These are phyloP conservation scores for Komagataella populi DNA, from an alignment of 805 yeast genomes.

Conservation along the genomic window DNA sequence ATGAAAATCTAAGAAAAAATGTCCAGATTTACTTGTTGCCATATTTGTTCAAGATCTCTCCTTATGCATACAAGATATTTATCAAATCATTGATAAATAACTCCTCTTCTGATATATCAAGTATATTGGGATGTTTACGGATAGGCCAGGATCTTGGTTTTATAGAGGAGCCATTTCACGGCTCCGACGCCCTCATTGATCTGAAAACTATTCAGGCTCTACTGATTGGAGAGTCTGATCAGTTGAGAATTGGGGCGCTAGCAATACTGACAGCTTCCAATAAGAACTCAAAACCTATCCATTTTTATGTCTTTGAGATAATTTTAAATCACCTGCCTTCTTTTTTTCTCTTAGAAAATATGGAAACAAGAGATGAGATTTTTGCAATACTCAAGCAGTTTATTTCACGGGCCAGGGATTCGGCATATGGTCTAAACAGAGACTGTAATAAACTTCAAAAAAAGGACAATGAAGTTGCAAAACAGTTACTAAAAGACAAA, in stretches of 20 bases:
- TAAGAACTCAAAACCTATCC: conserved; percentile 46
- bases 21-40: conserved; percentile 52
- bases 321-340: conserved; percentile 30
- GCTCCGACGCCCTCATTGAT: conserved; percentile 13
- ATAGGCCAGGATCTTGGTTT: conserved; percentile 52
- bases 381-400: conserved; percentile 49
- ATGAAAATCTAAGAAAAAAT: conserved; percentile 24
- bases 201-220: conserved; percentile 22
- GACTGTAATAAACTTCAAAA: conserved; percentile 29
- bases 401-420: conserved; percentile 52
- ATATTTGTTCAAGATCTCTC: conserved; percentile 39
- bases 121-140: conserved; percentile 40
- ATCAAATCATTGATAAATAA: conserved; percentile 16
- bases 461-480: conserved; percentile 21
- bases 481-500: conserved; percentile 16
- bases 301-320: conserved; percentile 25
- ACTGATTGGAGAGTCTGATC: conserved; percentile 30
- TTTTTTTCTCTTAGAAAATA: conserved; percentile 48
- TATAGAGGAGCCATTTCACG: conserved; percentile 32
- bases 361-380: conserved; percentile 57
- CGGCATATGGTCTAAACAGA: conserved; percentile 43
- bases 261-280: conserved; percentile 49
- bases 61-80: conserved; percentile 25
- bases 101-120: conserved; percentile 14
- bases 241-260: conserved; percentile 38